Evolutionary conservation across 352 stramenopile species (phyloP).

Genomic region (Hyaloperonospora brassicae): DNA sequence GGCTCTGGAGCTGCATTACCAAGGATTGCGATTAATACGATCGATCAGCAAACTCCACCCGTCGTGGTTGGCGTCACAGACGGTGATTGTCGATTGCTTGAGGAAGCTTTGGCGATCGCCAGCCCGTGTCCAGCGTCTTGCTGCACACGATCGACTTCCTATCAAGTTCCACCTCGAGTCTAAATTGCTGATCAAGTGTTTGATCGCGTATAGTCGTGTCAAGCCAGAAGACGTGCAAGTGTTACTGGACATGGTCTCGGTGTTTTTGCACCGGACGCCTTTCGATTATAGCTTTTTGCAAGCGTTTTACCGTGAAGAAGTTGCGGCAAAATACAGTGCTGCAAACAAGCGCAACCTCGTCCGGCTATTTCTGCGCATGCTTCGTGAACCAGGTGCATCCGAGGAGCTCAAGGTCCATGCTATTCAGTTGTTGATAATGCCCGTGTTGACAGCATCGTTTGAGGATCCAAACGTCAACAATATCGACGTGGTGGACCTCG

Average conservation of each 20-base stretch:
- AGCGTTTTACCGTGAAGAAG: slow-evolving; percentile 81
- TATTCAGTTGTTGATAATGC: slow-evolving; percentile 91
- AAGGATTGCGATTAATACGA: slow-evolving; percentile 89
- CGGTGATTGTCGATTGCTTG: slow-evolving; percentile 89
- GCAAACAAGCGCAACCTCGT: slow-evolving; percentile 82
- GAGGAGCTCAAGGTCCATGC: slow-evolving; percentile 90
- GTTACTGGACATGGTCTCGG: slow-evolving; percentile 91
- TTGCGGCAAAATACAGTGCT: slow-evolving; percentile 53
- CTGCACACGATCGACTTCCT: slow-evolving; percentile 63
- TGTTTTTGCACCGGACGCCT: slow-evolving; percentile 90
- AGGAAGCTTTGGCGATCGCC: slow-evolving; percentile 91
- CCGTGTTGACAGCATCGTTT: slow-evolving; percentile 86
- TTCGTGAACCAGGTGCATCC: slow-evolving; percentile 56
- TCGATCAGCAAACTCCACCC: slow-evolving; percentile 87
- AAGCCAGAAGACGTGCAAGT: slow-evolving; percentile 93
- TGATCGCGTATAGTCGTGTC: slow-evolving; percentile 90
- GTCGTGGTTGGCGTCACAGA: slow-evolving; percentile 79
- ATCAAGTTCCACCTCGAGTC: slow-evolving; percentile 94
- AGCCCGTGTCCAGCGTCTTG: slow-evolving; percentile 64
- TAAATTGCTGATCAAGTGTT: slow-evolving; percentile 90
- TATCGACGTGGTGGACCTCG: slow-evolving; percentile 76
- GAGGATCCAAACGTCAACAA: slow-evolving; percentile 70
- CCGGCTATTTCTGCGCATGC: slow-evolving; percentile 84
- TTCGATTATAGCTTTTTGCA: slow-evolving; percentile 94
- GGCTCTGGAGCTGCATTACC: slow-evolving; percentile 90